A percentile compares a stretch with the other conserved stretches of the same genome.
These are phyloP conservation scores for Marchantia paleacea DNA, from an alignment of 225 moss, liverwort and hornwort species.

Conservation along the genomic window DNA sequence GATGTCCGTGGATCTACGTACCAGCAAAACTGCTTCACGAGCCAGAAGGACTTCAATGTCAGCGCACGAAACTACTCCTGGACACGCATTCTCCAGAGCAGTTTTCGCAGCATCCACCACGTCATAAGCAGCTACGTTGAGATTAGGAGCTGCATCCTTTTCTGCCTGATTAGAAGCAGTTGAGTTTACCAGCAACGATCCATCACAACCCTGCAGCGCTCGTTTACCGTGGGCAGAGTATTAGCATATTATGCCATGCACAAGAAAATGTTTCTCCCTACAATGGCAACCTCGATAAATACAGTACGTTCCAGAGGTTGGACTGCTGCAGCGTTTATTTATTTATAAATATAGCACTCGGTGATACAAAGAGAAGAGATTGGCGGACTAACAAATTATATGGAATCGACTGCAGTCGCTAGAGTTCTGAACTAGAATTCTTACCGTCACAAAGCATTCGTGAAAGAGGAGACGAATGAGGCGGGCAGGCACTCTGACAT, in stretches of 20 bases:
- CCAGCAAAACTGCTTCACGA: conserved; percentile 36
- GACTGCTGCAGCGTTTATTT: neutral
- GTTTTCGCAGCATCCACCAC: conserved; percentile 37
- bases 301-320: neutral
- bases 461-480: conserved; percentile 39
- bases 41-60: conserved; percentile 38
- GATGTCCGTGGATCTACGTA: conserved; percentile 1
- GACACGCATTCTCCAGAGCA: conserved; percentile 34
- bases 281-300: neutral
- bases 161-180: conserved; percentile 32
- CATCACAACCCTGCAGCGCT: conserved; percentile 46
- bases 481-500: conserved; percentile 30
- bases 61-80: conserved; percentile 47
- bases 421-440: neutral
- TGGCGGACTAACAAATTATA: neutral
- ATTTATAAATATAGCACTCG: neutral
- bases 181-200: conserved; percentile 40
- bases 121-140: conserved; percentile 21
- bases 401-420: neutral
- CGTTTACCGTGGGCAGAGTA: neutral
- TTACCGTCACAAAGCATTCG: conserved; percentile 47
- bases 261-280: neutral
- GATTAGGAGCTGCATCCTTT: conserved; percentile 31
- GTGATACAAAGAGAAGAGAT: neutral
- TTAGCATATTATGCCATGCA: neutral